Evolutionary conservation across 2,329 filamentous ascomycete genomes (phyloP).

Genomic region (Fusarium multiceps): DNA sequence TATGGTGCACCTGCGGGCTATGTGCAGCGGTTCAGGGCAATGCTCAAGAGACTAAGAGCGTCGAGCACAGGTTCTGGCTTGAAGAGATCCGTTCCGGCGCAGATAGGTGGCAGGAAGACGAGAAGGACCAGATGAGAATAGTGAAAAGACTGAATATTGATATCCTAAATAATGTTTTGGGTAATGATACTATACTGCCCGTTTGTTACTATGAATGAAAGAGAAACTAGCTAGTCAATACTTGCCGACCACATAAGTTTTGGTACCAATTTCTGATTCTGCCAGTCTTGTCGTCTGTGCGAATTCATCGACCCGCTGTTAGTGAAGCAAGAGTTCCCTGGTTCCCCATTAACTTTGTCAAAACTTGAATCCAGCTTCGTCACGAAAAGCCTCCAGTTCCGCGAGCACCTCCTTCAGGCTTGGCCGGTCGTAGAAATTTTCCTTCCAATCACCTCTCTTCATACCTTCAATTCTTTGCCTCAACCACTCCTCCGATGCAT

Average conservation of each 20-base stretch:
- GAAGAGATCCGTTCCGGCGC: conserved; percentile 48
- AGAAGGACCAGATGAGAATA: conserved; percentile 52
- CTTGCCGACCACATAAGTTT: neutral
- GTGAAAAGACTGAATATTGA: neutral
- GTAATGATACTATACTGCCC: neutral
- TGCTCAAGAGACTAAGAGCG: conserved; percentile 49
- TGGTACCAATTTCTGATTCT: neutral
- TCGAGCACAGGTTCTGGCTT: conserved; percentile 45
- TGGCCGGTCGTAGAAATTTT: conserved; percentile 63
- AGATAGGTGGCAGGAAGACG: conserved; percentile 43
- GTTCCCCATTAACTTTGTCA: conserved; percentile 13
- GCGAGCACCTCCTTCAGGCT: conserved; percentile 57
- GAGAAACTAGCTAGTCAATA: neutral
- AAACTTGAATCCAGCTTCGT: conserved; percentile 32
- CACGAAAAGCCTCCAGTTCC: conserved; percentile 46
- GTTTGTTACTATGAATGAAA: conserved; percentile 9
- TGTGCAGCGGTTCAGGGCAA: conserved; percentile 50
- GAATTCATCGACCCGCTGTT: neutral
- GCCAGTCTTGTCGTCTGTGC: neutral
- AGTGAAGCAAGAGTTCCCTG: neutral
- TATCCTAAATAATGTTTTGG: neutral
- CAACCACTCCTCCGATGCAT: conserved; percentile 61
- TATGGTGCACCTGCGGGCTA: conserved; percentile 52
- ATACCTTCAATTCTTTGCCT: conserved; percentile 53
- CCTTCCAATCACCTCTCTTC: conserved; percentile 59